phyloP scores from a whole-genome alignment of 805 yeast species.

The Starmerella tilneyi region DNA sequence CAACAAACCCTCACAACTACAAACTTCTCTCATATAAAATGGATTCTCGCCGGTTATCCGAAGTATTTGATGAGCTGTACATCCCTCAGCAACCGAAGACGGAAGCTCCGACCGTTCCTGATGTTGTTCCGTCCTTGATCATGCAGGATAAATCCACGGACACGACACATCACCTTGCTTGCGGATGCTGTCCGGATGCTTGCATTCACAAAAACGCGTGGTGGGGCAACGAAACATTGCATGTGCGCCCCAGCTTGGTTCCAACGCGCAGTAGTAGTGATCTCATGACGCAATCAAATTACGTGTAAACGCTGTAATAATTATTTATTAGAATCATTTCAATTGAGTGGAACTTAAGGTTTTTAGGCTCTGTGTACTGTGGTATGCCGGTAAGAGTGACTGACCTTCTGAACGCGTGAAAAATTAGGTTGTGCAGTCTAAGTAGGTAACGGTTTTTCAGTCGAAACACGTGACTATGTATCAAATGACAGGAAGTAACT shows the following conservation, averaged over 20 bases:
- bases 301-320: constrained; percentile 2
- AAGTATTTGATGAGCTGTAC: constrained; percentile 37
- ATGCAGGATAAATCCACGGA: constrained; percentile 50
- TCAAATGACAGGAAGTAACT: too few relatives aligned
- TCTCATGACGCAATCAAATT: constrained; percentile 15
- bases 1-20: background rate
- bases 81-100: constrained; percentile 36
- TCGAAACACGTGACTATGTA: too few relatives aligned
- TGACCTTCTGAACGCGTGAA: too few relatives aligned
- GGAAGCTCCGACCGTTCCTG: constrained; percentile 33
- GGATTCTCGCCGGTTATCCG: constrained; percentile 37
- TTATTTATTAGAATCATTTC: constrained; percentile 4
- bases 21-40: constrained; percentile 28
- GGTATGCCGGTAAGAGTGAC: too few relatives aligned
- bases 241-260: constrained; percentile 25
- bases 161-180: constrained; percentile 35
- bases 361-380: too few relatives aligned
- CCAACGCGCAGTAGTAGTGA: constrained; percentile 22
- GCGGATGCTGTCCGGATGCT: constrained; percentile 36
- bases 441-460: too few relatives aligned
- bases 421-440: too few relatives aligned
- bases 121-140: constrained; percentile 48
- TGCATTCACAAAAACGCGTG: constrained; percentile 35
- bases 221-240: constrained; percentile 29
- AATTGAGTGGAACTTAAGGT: too few relatives aligned